Evolutionary conservation across 768 basidiomycete species (phyloP).

Genomic region (Lepiota venenata): DNA sequence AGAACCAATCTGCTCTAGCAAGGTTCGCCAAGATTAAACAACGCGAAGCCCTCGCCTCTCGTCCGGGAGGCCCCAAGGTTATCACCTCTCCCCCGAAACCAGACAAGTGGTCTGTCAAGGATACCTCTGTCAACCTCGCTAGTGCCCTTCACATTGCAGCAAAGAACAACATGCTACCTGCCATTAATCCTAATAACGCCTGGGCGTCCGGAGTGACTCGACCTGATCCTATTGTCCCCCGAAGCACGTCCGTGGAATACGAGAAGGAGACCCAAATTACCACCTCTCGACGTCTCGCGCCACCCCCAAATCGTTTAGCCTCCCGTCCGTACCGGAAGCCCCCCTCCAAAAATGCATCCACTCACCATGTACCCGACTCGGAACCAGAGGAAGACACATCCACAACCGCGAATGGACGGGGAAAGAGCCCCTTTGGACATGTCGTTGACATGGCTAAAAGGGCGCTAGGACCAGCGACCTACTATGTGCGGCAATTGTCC

Average conservation of each 20-base stretch:
- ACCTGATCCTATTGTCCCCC: conserved; percentile 46
- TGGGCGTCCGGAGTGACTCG: conserved; percentile 61
- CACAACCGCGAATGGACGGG: conserved; percentile 38
- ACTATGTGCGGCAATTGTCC: conserved; percentile 63
- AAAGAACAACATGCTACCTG: conserved; percentile 31
- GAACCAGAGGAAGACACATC: conserved; percentile 51
- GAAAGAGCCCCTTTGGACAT: conserved; percentile 66
- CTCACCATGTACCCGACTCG: conserved; percentile 62
- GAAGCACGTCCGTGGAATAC: conserved; percentile 80
- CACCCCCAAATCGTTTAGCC: conserved; percentile 44
- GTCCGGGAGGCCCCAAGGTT: conserved; percentile 38
- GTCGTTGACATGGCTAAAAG: conserved; percentile 55
- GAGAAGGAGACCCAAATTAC: conserved; percentile 61
- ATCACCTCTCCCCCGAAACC: conserved; percentile 53
- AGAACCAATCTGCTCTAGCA: conserved; percentile 37
- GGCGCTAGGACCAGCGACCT: conserved; percentile 52
- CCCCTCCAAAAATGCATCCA: conserved; percentile 51
- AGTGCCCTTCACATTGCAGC: conserved; percentile 73
- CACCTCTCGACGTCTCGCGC: conserved; percentile 52
- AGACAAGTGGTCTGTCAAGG: conserved; percentile 69
- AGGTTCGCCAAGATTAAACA: conserved; percentile 43
- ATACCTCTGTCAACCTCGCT: conserved; percentile 86
- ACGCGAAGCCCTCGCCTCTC: conserved; percentile 30
- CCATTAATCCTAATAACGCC: conserved; percentile 50
- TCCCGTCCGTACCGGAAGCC: conserved; percentile 34